A percentile compares a stretch with the other conserved stretches of the same genome.
These are phyloP conservation scores for Pseudogymnoascus sp. DNA, from an alignment of 2,329 filamentous ascomycete species.

Conservation along the genomic window DNA sequence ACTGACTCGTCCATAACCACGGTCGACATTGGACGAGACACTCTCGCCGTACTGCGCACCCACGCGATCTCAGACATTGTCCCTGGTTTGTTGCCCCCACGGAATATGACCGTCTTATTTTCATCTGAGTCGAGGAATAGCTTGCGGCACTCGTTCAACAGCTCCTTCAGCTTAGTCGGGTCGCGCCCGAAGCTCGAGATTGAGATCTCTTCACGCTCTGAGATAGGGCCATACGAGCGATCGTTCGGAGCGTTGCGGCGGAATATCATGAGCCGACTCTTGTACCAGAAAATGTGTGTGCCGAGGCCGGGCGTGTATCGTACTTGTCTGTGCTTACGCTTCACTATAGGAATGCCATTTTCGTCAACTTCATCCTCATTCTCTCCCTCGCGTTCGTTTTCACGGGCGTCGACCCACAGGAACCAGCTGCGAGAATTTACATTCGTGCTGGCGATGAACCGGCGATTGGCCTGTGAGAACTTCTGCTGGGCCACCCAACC, in stretches of 20 bases:
- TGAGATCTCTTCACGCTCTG: constrained; percentile 51
- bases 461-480: constrained; percentile 52
- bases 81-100: constrained; percentile 40
- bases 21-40: constrained; percentile 55
- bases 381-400: constrained; percentile 42
- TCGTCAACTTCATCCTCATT: constrained; percentile 29
- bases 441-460: constrained; percentile 59
- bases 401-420: constrained; percentile 35
- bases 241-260: constrained; percentile 39
- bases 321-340: constrained; percentile 35
- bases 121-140: constrained; percentile 51
- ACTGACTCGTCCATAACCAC: constrained; percentile 56
- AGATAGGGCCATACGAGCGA: constrained; percentile 35
- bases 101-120: constrained; percentile 59
- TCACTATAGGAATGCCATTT: constrained; percentile 27
- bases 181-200: constrained; percentile 56
- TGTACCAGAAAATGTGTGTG: constrained; percentile 62
- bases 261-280: constrained; percentile 50
- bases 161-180: constrained; percentile 53
- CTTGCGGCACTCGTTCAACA: constrained; percentile 51
- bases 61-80: constrained; percentile 42
- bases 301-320: constrained; percentile 62
- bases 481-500: constrained; percentile 58
- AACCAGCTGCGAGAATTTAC: constrained; percentile 47
- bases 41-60: constrained; percentile 54